Conservation (phyloP, 2,329 filamentous ascomycete species). For the Xylaria polymorpha region DNA sequence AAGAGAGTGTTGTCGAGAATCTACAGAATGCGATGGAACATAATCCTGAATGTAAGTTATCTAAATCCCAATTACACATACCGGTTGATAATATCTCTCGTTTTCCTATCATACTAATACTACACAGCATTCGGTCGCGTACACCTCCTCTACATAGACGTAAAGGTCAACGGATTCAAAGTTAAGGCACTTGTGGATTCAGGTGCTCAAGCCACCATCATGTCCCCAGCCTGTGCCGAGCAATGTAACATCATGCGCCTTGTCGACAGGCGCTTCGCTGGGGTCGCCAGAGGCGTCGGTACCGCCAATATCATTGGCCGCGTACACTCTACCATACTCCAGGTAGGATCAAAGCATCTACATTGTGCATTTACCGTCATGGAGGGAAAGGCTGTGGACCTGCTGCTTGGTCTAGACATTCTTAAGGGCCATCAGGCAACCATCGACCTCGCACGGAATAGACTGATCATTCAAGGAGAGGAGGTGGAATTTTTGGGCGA, state of each 20-base stretch:
- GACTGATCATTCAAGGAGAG: slow-evolving; percentile 86
- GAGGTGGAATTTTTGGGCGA: slow-evolving; percentile 92
- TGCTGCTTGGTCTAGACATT: slow-evolving; percentile 95
- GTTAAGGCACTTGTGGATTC: slow-evolving; percentile 98
- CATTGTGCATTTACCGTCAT: slow-evolving; percentile 98
- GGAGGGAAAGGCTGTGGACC: slow-evolving; percentile 96
- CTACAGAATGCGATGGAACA: slow-evolving; percentile 96
- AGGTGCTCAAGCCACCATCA: slow-evolving; percentile 97
- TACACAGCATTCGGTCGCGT: slow-evolving; percentile 89
- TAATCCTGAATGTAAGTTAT: slow-evolving; percentile 87
- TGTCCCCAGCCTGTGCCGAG: slow-evolving; percentile 94
- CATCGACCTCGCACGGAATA: slow-evolving; percentile 87
- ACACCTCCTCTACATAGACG: slow-evolving; percentile 95
- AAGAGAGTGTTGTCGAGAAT: slow-evolving; percentile 94
- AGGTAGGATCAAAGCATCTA: slow-evolving; percentile 86
- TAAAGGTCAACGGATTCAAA: slow-evolving; percentile 91
- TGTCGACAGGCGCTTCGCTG: slow-evolving; percentile 90
- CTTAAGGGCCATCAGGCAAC: slow-evolving; percentile 93
- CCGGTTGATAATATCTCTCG: slow-evolving; percentile 29
- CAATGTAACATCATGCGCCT: slow-evolving; percentile 95
- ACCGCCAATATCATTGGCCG: slow-evolving; percentile 94
- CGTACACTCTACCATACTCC: slow-evolving; percentile 94
- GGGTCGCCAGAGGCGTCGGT: slow-evolving; percentile 91
- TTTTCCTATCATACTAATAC: slow-evolving; percentile 37
- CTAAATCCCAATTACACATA: not conserved